phyloP scores from a whole-genome alignment of 23 red algal genomes.

The Agarophyton chilense region DNA sequence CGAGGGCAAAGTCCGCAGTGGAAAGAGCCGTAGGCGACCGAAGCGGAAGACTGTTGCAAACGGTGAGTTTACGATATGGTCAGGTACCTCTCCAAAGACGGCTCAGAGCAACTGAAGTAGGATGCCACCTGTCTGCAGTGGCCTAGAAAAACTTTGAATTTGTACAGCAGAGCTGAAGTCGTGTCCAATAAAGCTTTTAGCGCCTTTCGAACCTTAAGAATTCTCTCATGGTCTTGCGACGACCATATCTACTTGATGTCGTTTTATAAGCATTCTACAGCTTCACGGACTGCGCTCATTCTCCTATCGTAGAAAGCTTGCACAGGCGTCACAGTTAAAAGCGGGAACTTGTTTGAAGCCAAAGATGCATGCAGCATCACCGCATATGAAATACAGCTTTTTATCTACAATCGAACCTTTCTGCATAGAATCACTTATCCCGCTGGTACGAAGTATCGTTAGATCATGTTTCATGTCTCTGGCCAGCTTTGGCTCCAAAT shows the following conservation, averaged over 20 bases:
- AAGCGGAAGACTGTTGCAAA: no score
- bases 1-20: no score
- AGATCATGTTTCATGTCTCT: conserved; percentile 27
- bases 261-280: background rate
- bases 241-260: conserved; percentile 6
- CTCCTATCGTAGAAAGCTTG: background rate
- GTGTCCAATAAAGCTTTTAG: background rate
- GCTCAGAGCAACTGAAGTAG: background rate
- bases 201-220: conserved; percentile 1
- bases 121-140: background rate
- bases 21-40: no score
- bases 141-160: background rate
- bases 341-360: background rate
- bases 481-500: no score
- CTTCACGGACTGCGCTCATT: background rate
- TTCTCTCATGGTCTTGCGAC: background rate
- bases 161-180: background rate
- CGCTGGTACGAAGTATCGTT: conserved; percentile 24
- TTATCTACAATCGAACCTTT: background rate
- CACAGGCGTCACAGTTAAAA: background rate
- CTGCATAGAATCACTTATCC: background rate
- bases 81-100: background rate
- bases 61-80: no score
- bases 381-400: conserved; percentile 2
- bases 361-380: background rate